Conservation (phyloP, 495 filamentous ascomycete species). For the Ascobolus immersus region DNA sequence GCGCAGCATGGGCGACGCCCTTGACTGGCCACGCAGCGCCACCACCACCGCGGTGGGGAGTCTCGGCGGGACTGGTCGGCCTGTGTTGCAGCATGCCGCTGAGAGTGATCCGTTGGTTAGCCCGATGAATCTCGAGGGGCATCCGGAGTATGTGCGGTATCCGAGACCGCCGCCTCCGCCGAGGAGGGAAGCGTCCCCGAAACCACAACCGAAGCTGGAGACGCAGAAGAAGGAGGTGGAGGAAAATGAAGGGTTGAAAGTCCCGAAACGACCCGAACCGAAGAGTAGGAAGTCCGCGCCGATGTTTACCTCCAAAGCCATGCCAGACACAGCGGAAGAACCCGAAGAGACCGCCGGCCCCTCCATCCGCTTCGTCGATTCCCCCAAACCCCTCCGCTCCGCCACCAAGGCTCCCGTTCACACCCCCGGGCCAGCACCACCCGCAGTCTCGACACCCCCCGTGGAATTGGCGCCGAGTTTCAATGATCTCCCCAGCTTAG, state of each 20-base stretch:
- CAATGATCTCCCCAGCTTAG: constrained; percentile 60
- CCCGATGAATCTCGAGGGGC: background rate
- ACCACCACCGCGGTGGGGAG: no score
- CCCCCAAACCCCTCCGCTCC: background rate
- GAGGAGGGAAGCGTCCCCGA: no score
- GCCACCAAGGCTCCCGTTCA: background rate
- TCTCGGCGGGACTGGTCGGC: no score
- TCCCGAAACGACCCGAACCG: constrained; percentile 20
- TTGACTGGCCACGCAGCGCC: no score
- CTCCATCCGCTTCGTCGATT: constrained; percentile 24
- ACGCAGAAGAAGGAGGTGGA: no score
- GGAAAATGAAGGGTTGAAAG: no score
- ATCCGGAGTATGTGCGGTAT: constrained; percentile 5
- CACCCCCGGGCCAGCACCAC: background rate
- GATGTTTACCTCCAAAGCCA: constrained; percentile 46
- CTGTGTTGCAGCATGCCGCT: no score
- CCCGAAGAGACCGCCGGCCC: constrained; percentile 37
- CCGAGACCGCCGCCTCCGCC: no score
- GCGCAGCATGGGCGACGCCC: no score
- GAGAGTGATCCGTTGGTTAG: no score
- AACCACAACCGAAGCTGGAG: no score
- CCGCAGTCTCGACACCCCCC: background rate
- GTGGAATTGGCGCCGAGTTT: constrained; percentile 19
- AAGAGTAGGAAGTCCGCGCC: constrained; percentile 27
- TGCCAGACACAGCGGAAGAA: constrained; percentile 44